phyloP scores from a whole-genome alignment of 495 filamentous ascomycete genomes.

The Penicillium subrubescens region DNA sequence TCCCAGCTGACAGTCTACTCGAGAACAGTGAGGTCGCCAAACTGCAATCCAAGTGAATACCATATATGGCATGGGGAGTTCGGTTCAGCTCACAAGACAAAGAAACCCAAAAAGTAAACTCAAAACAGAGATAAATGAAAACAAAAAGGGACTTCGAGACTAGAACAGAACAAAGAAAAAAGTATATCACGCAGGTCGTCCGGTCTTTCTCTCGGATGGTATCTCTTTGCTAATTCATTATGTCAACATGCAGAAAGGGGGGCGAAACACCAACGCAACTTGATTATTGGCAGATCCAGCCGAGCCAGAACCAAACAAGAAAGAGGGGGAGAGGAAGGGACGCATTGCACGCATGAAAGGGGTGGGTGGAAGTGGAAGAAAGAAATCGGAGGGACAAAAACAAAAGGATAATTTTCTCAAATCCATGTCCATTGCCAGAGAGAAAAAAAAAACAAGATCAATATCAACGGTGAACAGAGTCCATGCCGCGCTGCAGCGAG shows the following conservation, averaged over 20 bases:
- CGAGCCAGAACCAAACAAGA: slow-evolving; percentile 11
- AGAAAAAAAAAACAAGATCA: not conserved
- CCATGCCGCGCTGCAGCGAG: slow-evolving; percentile 81
- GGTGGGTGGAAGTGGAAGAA: not conserved
- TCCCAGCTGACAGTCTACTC: not conserved
- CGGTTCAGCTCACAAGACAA: not conserved
- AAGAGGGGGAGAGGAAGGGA: not conserved
- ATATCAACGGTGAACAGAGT: slow-evolving; percentile 49
- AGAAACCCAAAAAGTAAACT: not conserved
- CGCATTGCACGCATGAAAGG: not conserved
- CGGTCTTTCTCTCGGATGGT: slow-evolving; percentile 24
- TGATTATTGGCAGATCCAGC: slow-evolving; percentile 6
- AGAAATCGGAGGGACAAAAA: not conserved
- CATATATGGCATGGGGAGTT: not conserved
- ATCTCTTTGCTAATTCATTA: slow-evolving; percentile 33
- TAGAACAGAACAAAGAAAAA: slow-evolving; percentile 7
- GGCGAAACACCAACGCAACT: slow-evolving; percentile 8
- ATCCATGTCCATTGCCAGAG: not conserved
- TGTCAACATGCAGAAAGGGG: slow-evolving; percentile 23
- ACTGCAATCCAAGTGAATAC: not conserved
- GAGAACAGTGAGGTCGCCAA: not conserved
- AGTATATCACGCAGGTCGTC: slow-evolving; percentile 18
- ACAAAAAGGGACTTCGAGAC: slow-evolving; percentile 1
- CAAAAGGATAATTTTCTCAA: not conserved
- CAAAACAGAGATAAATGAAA: not conserved